Evolutionary conservation across 306 rosid genomes (phyloP), one percentile per base, ranked within the genome.

Genomic region (Rosa lucieae): DNA sequence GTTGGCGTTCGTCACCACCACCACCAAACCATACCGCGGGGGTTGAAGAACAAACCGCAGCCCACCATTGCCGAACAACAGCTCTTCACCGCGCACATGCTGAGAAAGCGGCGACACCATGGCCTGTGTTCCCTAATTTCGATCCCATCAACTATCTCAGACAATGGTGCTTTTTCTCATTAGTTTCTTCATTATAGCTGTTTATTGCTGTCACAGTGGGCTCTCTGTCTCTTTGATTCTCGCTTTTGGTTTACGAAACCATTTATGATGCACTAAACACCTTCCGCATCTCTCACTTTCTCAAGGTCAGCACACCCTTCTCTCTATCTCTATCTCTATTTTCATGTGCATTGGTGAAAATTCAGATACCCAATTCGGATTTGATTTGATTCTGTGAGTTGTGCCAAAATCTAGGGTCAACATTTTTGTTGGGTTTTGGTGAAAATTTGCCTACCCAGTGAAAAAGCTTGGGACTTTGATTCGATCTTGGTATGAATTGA

Each of bases 211-310:
- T 51, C 39, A 37, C 62, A 20, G 75, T 67, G 56, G 48, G 62
- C 59, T 48, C 73, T 29, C 32, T 70, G 3, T 32, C 42, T 65
- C 37, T 32, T 71, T 72, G 63, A 63, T 65, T 79, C 82, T 86
- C 85, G 74, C 91, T 89, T 85, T 85, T 74, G 83, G 82, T 83
- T 81, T 78, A 90, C 90, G 85, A 84, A 87, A 87, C 75, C 85
- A 67, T 56, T 37, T 20, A 67, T 75, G 37, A 85, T 88, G 86
- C 86, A 72, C 87, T 82, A 71, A 53, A 71, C 83, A 66, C 77
- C 74, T 77, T 75, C 82, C 67, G 8, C 88, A 77, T 84, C 82
- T 74, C 82, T 77, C 83, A 67, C 49, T 85, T 89, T 83, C 83
- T 72, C 77, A 80, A 89, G 94, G 94, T 93, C 75, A 56, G 79